phyloP scores from a whole-genome alignment of 2,329 filamentous ascomycete genomes.

The Paracoccidioides lutzii region DNA sequence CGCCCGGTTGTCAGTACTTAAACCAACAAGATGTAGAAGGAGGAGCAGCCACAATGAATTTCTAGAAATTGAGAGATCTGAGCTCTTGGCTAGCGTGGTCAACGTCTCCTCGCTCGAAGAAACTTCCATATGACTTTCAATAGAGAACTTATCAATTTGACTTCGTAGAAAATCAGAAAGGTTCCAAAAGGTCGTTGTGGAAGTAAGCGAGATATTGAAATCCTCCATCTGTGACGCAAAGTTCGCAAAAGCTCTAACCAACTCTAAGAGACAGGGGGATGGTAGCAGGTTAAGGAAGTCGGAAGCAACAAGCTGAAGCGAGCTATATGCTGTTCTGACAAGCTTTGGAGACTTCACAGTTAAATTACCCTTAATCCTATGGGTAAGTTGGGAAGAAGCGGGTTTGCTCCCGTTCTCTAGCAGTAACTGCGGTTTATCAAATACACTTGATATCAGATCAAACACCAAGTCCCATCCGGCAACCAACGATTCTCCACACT shows the following conservation, averaged over 20 bases:
- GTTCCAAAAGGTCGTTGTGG: slow-evolving; percentile 92
- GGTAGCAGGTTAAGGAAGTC: slow-evolving; percentile 72
- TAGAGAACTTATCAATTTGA: slow-evolving; percentile 31
- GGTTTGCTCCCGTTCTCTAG: slow-evolving; percentile 18
- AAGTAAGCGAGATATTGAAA: slow-evolving; percentile 87
- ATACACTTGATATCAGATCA: slow-evolving; percentile 71
- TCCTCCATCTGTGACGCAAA: slow-evolving; percentile 87
- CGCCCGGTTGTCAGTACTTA: slow-evolving; percentile 27
- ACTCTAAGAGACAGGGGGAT: slow-evolving; percentile 56
- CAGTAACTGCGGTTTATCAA: slow-evolving; percentile 38
- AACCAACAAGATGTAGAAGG: slow-evolving; percentile 26
- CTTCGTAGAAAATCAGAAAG: slow-evolving; percentile 70
- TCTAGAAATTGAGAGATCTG: slow-evolving; percentile 45
- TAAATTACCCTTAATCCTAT: slow-evolving; percentile 7
- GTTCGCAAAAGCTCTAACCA: slow-evolving; percentile 77
- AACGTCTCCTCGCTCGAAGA: slow-evolving; percentile 45
- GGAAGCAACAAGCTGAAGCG: slow-evolving; percentile 82
- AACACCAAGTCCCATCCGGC: slow-evolving; percentile 81
- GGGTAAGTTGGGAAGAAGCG: slow-evolving; percentile 9
- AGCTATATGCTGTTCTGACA: slow-evolving; percentile 76
- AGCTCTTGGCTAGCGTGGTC: slow-evolving; percentile 45
- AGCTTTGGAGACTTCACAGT: slow-evolving; percentile 51
- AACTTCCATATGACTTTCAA: slow-evolving; percentile 28
- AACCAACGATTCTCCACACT: slow-evolving; percentile 70
- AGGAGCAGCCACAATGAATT: slow-evolving; percentile 26